phyloP scores from a whole-genome alignment of 805 yeast species.

The Candida montana region DNA sequence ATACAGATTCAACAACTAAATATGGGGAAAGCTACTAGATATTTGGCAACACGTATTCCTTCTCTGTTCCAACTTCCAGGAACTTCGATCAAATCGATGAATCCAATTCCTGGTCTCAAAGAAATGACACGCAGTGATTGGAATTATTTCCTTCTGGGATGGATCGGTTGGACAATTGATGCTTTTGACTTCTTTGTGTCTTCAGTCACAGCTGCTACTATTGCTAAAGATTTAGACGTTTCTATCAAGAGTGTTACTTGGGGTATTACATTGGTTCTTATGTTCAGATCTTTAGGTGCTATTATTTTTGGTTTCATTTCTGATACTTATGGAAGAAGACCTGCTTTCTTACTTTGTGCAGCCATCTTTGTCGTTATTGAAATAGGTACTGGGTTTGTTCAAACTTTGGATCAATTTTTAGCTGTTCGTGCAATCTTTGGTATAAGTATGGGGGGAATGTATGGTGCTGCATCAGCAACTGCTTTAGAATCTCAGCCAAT shows the following conservation, averaged over 20 bases:
- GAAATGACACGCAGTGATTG: slow-evolving; percentile 39
- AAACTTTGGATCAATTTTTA: slow-evolving; percentile 52
- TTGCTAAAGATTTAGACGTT: slow-evolving; percentile 44
- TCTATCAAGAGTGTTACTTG: slow-evolving; percentile 51
- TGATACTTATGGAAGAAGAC: slow-evolving; percentile 63
- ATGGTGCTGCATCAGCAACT: slow-evolving; percentile 59
- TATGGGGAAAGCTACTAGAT: slow-evolving; percentile 10
- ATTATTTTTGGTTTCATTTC: slow-evolving; percentile 49
- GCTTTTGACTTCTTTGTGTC: slow-evolving; percentile 68
- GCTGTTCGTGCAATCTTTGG: slow-evolving; percentile 64
- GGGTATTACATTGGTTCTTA: slow-evolving; percentile 68
- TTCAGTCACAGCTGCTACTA: slow-evolving; percentile 45
- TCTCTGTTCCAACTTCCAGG: slow-evolving; percentile 25
- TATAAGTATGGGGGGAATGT: slow-evolving; percentile 67
- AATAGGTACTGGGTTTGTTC: slow-evolving; percentile 61
- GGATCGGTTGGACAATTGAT: slow-evolving; percentile 66
- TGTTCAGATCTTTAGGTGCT: slow-evolving; percentile 33
- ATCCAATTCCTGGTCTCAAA: slow-evolving; percentile 40
- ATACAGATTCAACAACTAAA: too few species aligned
- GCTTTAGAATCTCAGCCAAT: slow-evolving; percentile 62
- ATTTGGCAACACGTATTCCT: slow-evolving; percentile 24
- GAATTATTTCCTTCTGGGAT: slow-evolving; percentile 56
- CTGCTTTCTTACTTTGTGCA: slow-evolving; percentile 55
- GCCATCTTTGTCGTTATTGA: slow-evolving; percentile 49
- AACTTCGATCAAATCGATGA: slow-evolving; percentile 25